These are phyloP conservation scores for Globisporangium nagaii DNA, from an alignment of 352 stramenopile genomes.

Conservation along the genomic window DNA sequence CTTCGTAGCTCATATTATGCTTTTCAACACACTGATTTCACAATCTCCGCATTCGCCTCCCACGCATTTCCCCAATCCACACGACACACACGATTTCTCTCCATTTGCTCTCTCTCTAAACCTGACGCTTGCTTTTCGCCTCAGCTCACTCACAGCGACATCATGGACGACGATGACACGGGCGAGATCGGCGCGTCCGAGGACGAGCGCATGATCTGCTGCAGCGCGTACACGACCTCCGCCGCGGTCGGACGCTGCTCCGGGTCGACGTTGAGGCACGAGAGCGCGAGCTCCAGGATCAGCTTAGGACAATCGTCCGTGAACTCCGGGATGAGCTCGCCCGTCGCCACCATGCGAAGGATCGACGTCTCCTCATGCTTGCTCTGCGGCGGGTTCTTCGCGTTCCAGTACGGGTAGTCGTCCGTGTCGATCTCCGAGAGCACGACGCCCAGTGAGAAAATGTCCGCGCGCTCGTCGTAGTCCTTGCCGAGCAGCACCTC, in stretches of 20 bases:
- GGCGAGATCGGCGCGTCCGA: constrained; percentile 12
- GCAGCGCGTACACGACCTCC: constrained; percentile 52
- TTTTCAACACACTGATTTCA: too few species aligned
- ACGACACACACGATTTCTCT: not conserved
- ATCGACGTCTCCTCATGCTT: constrained; percentile 52
- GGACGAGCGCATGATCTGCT: constrained; percentile 30
- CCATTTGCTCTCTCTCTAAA: not conserved
- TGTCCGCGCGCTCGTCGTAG: constrained; percentile 52
- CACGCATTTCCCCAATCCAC: not conserved
- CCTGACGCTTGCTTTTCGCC: not conserved
- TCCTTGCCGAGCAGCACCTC: constrained; percentile 53
- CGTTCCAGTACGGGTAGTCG: constrained; percentile 60
- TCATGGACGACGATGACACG: constrained; percentile 15
- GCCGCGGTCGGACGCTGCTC: constrained; percentile 48
- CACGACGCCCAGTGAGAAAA: constrained; percentile 50
- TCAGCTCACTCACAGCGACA: constrained; percentile 9
- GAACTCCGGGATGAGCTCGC: constrained; percentile 50
- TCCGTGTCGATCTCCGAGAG: constrained; percentile 52
- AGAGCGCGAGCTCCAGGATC: constrained; percentile 41
- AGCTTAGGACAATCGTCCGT: constrained; percentile 34
- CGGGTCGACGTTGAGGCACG: constrained; percentile 51
- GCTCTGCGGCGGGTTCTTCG: constrained; percentile 39
- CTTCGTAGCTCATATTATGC: too few species aligned
- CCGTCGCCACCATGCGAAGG: constrained; percentile 56
- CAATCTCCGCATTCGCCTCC: too few species aligned